Conservation (phyloP, 2,329 filamentous ascomycete species). For the Pseudogymnoascus destructans region DNA sequence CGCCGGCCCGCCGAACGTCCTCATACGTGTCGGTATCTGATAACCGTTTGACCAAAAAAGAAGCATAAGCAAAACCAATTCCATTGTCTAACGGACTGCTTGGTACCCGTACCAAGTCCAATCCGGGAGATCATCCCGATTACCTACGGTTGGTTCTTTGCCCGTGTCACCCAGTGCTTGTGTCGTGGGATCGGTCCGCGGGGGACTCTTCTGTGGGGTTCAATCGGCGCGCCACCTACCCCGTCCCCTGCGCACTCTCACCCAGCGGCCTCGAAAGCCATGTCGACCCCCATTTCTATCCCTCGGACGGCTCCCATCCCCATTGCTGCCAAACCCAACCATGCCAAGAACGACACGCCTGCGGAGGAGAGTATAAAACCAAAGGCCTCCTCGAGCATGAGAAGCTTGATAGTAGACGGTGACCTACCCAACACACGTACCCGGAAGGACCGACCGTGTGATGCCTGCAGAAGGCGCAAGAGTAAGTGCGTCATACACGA, state of each 20-base stretch:
- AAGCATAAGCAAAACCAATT: not conserved
- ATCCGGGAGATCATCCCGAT: not conserved
- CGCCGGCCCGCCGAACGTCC: constrained; percentile 3
- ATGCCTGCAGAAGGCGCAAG: constrained; percentile 61
- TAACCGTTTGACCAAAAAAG: not conserved
- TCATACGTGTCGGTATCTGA: constrained; percentile 4
- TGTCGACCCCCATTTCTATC: constrained; percentile 42
- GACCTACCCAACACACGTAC: constrained; percentile 29
- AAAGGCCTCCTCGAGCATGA: constrained; percentile 33
- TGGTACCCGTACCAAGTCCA: not conserved
- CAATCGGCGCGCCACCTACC: not conserved
- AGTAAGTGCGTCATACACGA: constrained; percentile 69
- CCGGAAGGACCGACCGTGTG: constrained; percentile 46
- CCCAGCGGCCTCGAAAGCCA: constrained; percentile 23
- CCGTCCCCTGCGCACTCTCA: constrained; percentile 6
- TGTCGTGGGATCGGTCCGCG: constrained; percentile 3
- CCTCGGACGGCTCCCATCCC: constrained; percentile 51
- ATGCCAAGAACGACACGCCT: constrained; percentile 19
- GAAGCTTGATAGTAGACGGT: constrained; percentile 24
- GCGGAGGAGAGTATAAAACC: constrained; percentile 27
- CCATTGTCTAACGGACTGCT: not conserved
- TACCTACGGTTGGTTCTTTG: constrained; percentile 5
- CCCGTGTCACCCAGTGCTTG: not conserved
- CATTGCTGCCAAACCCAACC: constrained; percentile 47
- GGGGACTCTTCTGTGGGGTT: constrained; percentile 6